Conservation (phyloP, 2,329 filamentous ascomycete genomes). For the Plenodomus tracheiphilus region DNA sequence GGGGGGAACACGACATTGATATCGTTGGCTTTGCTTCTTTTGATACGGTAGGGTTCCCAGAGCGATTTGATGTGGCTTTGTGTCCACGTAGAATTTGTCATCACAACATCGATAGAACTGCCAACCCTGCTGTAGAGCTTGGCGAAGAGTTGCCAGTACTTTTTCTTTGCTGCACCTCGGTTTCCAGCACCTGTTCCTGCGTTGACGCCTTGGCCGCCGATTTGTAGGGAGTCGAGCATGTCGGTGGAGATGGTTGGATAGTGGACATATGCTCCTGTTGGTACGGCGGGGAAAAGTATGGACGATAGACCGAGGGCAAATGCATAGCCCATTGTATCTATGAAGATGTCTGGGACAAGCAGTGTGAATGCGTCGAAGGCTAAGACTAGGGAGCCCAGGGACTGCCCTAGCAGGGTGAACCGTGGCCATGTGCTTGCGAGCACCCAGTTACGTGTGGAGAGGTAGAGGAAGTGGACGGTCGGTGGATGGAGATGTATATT, state of each 20-base stretch:
- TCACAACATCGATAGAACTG: conserved; percentile 83
- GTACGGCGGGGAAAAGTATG: conserved; percentile 75
- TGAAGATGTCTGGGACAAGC: conserved; percentile 87
- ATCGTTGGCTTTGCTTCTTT: conserved; percentile 53
- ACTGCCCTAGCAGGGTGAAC: conserved; percentile 94
- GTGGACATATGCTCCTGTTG: conserved; percentile 92
- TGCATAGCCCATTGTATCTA: conserved; percentile 98
- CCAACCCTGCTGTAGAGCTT: conserved; percentile 80
- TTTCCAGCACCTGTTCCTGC: conserved; percentile 76
- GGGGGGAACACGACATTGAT: conserved; percentile 87
- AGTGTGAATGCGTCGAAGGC: conserved; percentile 93
- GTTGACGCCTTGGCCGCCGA: conserved; percentile 71
- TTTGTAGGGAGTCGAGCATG: conserved; percentile 78
- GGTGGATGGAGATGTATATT: conserved; percentile 87
- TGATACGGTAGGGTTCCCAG: conserved; percentile 64
- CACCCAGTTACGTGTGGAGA: conserved; percentile 84
- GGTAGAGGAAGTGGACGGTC: conserved; percentile 84
- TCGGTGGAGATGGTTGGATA: conserved; percentile 98
- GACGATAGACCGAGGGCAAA: conserved; percentile 84
- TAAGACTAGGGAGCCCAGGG: conserved; percentile 81
- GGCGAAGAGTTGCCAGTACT: conserved; percentile 89
- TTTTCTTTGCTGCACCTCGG: conserved; percentile 71
- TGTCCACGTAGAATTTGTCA: conserved; percentile 98
- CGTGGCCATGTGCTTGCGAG: conserved; percentile 85
- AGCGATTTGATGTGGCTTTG: conserved; percentile 73